Base-by-base conservation (phyloP, 2,329 filamentous ascomycete species). In the Arthrobotrys pseudoclavata region DNA sequence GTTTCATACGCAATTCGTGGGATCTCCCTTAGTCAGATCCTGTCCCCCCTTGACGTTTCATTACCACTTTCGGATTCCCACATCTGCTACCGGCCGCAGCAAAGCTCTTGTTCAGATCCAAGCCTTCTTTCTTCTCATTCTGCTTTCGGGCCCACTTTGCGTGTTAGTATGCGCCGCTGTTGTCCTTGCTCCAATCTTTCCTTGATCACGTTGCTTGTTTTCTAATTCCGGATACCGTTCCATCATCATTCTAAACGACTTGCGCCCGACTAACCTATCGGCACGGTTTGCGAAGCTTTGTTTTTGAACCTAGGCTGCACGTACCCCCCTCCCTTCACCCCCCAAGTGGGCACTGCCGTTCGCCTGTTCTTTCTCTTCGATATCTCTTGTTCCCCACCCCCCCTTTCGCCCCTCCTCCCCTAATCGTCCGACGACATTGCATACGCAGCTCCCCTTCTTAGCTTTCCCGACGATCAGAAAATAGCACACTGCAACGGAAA, bases 1-100 rank as follows among this genome's bases (percentile, higher is more conserved):
- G 69, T 72, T 66, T 72, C 69, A 72, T 57, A 72, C 60, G 69
- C 69, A 66, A 60, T 66, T 64, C 60, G 31, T 48, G 24, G 26
- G 60, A 47, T 63, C 60, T 47, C 57, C 60, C 62, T 77, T 77
- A 77, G 74, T 77, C 74, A 77, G 74, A 74, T 55, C 62, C 52
- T 24, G 4, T 60, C 55, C n/a, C 61, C 62, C 69, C 69, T 74
- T 74, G 69, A 71, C 74, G 74, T 71, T 71, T 77, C 74, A 70
- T 67, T 77, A 62, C 74, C 67, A 60, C 67, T 71, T 71, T 77
- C 55, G 74, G 74, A 66, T 40, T 60, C 63, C 70, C 60, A 64
- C 55, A 60, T 60, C 55, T 60, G 55, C 68, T 61, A 62, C 48
- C 47, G 48, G 70, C 71, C 74, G 74, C 74, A 69, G 74, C 70